These are phyloP conservation scores for Monosporascus sp. DNA, from an alignment of 2,329 filamentous ascomycete genomes.

Conservation along the genomic window DNA sequence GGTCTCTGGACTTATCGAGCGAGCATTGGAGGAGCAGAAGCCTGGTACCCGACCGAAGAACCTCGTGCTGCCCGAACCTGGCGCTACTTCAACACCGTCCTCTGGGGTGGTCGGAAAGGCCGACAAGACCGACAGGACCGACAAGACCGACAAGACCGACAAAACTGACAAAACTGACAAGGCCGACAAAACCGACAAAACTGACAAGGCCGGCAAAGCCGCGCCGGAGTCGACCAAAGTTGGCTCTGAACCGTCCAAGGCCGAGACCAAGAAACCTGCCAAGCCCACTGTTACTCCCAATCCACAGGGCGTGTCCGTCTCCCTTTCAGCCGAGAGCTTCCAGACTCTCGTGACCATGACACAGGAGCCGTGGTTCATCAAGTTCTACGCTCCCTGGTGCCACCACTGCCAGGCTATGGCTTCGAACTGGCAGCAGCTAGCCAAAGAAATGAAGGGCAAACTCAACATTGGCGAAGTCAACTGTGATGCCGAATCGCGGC, in stretches of 20 bases:
- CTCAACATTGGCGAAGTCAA: constrained; percentile 96
- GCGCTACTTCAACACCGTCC: constrained; percentile 46
- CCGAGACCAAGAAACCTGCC: constrained; percentile 34
- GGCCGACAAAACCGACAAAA: constrained; percentile 9
- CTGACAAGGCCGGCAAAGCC: neutral
- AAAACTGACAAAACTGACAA: constrained; percentile 18
- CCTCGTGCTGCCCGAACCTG: constrained; percentile 65
- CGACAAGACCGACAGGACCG: constrained; percentile 10
- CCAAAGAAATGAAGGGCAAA: constrained; percentile 82
- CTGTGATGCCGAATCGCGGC: constrained; percentile 75
- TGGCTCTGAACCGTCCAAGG: constrained; percentile 30
- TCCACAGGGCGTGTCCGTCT: constrained; percentile 65
- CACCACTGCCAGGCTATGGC: constrained; percentile 91
- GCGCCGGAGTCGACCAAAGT: constrained; percentile 19
- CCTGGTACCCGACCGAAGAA: constrained; percentile 72
- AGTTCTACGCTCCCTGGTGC: constrained; percentile 98
- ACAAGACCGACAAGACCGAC: constrained; percentile 21
- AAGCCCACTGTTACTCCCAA: constrained; percentile 62
- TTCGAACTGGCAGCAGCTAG: constrained; percentile 83
- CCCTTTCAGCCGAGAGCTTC: constrained; percentile 80
- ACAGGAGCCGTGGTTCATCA: constrained; percentile 94
- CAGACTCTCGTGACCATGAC: constrained; percentile 79
- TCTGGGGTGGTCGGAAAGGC: constrained; percentile 11
- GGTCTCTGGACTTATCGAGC: constrained; percentile 69
- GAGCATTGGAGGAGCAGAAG: constrained; percentile 67